Evolutionary conservation across 108 stramenopile species (phyloP), one percentile per base, ranked within the genome.

Genomic region (Stephanodiscus triporus): DNA sequence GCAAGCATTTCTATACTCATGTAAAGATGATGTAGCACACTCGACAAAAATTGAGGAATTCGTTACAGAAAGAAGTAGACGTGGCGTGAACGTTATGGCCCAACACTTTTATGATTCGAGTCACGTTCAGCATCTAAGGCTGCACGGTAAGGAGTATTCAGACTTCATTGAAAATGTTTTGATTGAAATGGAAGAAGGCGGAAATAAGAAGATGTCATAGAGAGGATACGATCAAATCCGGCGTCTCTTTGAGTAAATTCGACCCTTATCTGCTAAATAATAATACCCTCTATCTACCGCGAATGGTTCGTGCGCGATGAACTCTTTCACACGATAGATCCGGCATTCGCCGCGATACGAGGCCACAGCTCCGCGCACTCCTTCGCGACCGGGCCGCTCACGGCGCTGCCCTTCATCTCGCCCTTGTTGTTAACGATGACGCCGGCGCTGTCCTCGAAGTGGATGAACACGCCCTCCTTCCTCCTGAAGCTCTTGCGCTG

Each of bases 401-500:
- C 97, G 59, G 98, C 98, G 73, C 95, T 96, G 32, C 99, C 99
- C 91, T 99, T 99, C 99, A 99, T 99, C 88, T 99, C 99, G 71
- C 99, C 99, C 97, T 99, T 99, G 87, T 97, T 97, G 91, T 99
- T 99, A 63, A 99, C 99, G 80, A 99, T 99, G 40, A 99, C 99
- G 73, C 98, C 99, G 20, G 98, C 99, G 86, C 91, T 97, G 84
- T 99, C 99, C 83, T 99, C 99, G 79, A 99, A 99, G 86, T 98
- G 97, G 75, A 99, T 99, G 84, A 97, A 98, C 23, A 97, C 93
- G 37, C 98, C 98, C 85, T 99, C 98, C 96, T 98, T 98, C 78
- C 99, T 88, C 77, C 99, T 87, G 93, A 98, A 99, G 47, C 96
- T 86, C 89, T 99, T 99, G 86, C 99, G 93, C 91, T 99, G 98